Percentiles rank a stretch among this genome's conserved stretches.
Evolutionary conservation across 306 rosid genomes (phyloP).

Genomic region (Sophora flavescens): DNA sequence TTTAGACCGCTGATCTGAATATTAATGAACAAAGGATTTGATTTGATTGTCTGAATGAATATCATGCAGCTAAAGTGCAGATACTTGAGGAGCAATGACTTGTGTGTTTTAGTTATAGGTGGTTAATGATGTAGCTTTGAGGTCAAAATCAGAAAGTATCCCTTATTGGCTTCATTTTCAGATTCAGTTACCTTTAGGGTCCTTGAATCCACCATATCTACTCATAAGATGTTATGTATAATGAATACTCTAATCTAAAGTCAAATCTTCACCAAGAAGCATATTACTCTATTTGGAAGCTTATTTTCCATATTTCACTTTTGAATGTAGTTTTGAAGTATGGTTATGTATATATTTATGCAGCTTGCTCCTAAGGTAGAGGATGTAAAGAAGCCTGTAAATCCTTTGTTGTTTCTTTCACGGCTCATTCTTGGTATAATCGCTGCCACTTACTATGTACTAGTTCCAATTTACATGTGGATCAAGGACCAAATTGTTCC

Average conservation of each 20-base stretch:
- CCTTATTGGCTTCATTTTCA: neutral
- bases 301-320: no score
- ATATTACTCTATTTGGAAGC: no score
- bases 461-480: slow-evolving; percentile 92
- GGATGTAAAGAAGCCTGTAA: slow-evolving; percentile 73
- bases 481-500: slow-evolving; percentile 80
- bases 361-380: slow-evolving; percentile 93
- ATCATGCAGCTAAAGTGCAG: neutral
- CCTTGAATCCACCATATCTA: neutral
- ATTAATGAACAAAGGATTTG: neutral
- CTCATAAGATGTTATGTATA: slow-evolving; percentile 2
- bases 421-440: slow-evolving; percentile 77
- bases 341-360: slow-evolving; percentile 39
- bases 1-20: neutral
- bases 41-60: neutral
- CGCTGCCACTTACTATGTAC: slow-evolving; percentile 73
- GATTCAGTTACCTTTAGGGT: neutral
- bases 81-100: neutral
- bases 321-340: slow-evolving; percentile 16
- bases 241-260: neutral
- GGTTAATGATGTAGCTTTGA: neutral
- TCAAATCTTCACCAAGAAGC: neutral
- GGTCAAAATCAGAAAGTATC: neutral
- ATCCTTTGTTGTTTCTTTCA: slow-evolving; percentile 62
- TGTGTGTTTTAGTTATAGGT: neutral